A percentile compares a stretch with the other conserved stretches of the same genome.
phyloP scores from a whole-genome alignment of 1,284 basidiomycete species.

The Ustilago tritici region DNA sequence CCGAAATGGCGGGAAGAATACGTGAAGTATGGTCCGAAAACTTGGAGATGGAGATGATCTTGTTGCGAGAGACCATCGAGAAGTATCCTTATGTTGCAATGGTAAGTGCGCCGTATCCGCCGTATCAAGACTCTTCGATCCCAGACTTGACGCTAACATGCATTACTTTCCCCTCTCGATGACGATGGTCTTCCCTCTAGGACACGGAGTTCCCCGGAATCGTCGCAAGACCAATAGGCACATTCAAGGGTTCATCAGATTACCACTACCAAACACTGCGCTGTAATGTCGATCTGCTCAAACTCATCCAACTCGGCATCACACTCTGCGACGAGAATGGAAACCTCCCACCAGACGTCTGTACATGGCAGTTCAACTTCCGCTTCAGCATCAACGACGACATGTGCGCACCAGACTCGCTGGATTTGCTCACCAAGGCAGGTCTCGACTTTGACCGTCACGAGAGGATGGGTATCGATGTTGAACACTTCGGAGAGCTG shows the following conservation, averaged over 20 bases:
- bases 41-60: slow-evolving; percentile 89
- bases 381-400: slow-evolving; percentile 90
- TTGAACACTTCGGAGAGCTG: slow-evolving; percentile 95
- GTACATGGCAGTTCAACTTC: slow-evolving; percentile 99
- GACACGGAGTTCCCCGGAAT: slow-evolving; percentile 99
- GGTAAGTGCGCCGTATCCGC: slow-evolving; percentile 65
- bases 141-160: neutral
- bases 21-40: slow-evolving; percentile 92
- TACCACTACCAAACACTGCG: slow-evolving; percentile 99
- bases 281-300: slow-evolving; percentile 92
- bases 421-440: slow-evolving; percentile 92
- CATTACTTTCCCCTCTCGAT: neutral
- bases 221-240: slow-evolving; percentile 94
- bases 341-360: slow-evolving; percentile 81
- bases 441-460: slow-evolving; percentile 96
- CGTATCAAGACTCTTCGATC: neutral
- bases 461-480: slow-evolving; percentile 89
- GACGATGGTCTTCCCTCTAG: neutral
- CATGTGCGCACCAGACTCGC: slow-evolving; percentile 97
- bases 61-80: slow-evolving; percentile 86
- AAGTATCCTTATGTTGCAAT: slow-evolving; percentile 94
- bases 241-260: slow-evolving; percentile 95
- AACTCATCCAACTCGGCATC: slow-evolving; percentile 96
- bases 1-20: slow-evolving; percentile 64
- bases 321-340: slow-evolving; percentile 94